These are phyloP conservation scores for Arabidopsis thaliana DNA, from an alignment of 345 rosid species.

Conservation along the genomic window TAIR10.1 NC_003076.8:154001-154500, in stretches of 20 bases:
- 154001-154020: slow-evolving; percentile 37
- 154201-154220: slow-evolving; percentile 49
- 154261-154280: slow-evolving; percentile 52
- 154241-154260: slow-evolving; percentile 57
- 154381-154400: neutral
- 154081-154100: slow-evolving; percentile 23
- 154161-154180: slow-evolving; percentile 53
- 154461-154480: neutral
- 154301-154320: neutral
- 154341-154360: slow-evolving; percentile 17
- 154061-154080: slow-evolving; percentile 38
- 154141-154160: slow-evolving; percentile 55
- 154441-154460: neutral
- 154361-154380: neutral
- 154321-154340: slow-evolving; percentile 19
- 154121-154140: slow-evolving; percentile 49
- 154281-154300: slow-evolving; percentile 48
- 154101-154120: slow-evolving; percentile 46
- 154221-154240: slow-evolving; percentile 57
- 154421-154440: neutral
- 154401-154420: neutral
- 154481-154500: neutral
- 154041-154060: slow-evolving; percentile 36
- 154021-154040: slow-evolving; percentile 40
- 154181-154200: slow-evolving; percentile 37